Percentiles rank a stretch among this genome's conserved stretches.
phyloP scores from a whole-genome alignment of 345 rosid genomes.

The Turritis glabra region DNA sequence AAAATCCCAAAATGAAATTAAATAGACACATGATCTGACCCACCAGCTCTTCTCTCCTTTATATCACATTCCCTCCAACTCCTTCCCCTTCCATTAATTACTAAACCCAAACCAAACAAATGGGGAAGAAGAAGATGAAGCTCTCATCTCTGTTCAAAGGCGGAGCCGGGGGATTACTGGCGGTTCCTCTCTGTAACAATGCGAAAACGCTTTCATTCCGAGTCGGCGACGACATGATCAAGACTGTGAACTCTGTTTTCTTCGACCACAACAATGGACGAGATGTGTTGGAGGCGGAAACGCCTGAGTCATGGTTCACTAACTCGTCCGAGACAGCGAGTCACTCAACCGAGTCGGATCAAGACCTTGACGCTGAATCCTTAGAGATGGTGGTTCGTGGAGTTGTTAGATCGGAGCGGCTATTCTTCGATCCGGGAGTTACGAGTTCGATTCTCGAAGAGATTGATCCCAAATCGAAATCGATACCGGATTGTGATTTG shows the following conservation, averaged over 20 bases:
- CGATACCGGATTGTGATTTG: constrained; percentile 36
- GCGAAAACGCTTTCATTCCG: constrained; percentile 78
- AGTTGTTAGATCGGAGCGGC: constrained; percentile 63
- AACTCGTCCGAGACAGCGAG: constrained; percentile 43
- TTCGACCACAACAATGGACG: constrained; percentile 40
- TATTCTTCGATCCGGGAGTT: constrained; percentile 77
- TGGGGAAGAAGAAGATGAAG: constrained; percentile 48
- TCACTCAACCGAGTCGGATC: constrained; percentile 42
- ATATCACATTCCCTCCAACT: constrained; percentile 42
- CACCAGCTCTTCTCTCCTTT: constrained; percentile 9
- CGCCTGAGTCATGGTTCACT: constrained; percentile 42
- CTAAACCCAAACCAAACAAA: neutral
- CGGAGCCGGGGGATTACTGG: constrained; percentile 35
- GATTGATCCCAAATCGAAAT: neutral
- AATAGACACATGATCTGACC: constrained; percentile 33
- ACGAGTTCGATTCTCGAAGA: constrained; percentile 66
- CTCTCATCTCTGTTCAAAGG: constrained; percentile 51
- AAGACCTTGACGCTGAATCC: constrained; percentile 38
- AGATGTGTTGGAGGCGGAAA: constrained; percentile 1
- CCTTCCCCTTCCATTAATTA: constrained; percentile 25
- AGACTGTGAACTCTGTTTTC: constrained; percentile 71
- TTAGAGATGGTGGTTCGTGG: constrained; percentile 63
- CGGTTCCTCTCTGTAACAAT: constrained; percentile 73
- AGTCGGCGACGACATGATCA: constrained; percentile 56
- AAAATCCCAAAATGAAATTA: too few relatives aligned